Evolutionary conservation across 1,139 yeast genomes (phyloP).

Genomic region (Yamadazyma diddensiae): DNA sequence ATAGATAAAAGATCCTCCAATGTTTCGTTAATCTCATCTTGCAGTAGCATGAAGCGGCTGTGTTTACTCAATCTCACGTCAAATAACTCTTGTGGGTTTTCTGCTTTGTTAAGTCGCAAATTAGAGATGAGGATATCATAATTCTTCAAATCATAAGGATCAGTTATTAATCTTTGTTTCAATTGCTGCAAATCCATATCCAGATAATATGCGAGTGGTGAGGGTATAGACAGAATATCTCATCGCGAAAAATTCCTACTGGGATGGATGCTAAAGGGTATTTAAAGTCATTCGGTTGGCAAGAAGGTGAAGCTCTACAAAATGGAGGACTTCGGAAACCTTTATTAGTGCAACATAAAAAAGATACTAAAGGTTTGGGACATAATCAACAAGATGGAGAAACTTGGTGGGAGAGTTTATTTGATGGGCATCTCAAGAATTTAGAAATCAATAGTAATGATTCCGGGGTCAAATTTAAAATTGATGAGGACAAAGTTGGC

Average conservation of each 20-base stretch:
- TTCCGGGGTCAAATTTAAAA: constrained; percentile 35
- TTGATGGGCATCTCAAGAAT: constrained; percentile 86
- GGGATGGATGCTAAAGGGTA: constrained; percentile 83
- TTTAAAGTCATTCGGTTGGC: constrained; percentile 83
- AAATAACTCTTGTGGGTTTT: constrained; percentile 12
- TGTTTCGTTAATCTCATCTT: constrained; percentile 26
- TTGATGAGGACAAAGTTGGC: constrained; percentile 38
- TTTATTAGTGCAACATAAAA: constrained; percentile 82
- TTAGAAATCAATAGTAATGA: constrained; percentile 52
- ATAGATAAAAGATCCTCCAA: constrained; percentile 21
- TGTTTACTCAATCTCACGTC: constrained; percentile 20
- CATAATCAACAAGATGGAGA: constrained; percentile 63
- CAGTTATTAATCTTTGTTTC: constrained; percentile 5
- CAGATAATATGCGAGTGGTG: not conserved
- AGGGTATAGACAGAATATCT: constrained; percentile 2
- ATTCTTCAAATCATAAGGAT: constrained; percentile 15
- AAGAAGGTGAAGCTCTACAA: constrained; percentile 80
- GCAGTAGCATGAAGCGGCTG: constrained; percentile 19
- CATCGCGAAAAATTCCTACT: constrained; percentile 7
- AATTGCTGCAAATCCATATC: constrained; percentile 7
- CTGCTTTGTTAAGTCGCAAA: constrained; percentile 10
- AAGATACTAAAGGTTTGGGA: constrained; percentile 87
- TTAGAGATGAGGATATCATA: constrained; percentile 21
- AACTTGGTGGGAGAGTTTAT: constrained; percentile 95
- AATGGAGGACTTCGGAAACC: constrained; percentile 84